Base-by-base conservation (phyloP, 2,329 filamentous ascomycete species). In the Albifimbria verrucaria region DNA sequence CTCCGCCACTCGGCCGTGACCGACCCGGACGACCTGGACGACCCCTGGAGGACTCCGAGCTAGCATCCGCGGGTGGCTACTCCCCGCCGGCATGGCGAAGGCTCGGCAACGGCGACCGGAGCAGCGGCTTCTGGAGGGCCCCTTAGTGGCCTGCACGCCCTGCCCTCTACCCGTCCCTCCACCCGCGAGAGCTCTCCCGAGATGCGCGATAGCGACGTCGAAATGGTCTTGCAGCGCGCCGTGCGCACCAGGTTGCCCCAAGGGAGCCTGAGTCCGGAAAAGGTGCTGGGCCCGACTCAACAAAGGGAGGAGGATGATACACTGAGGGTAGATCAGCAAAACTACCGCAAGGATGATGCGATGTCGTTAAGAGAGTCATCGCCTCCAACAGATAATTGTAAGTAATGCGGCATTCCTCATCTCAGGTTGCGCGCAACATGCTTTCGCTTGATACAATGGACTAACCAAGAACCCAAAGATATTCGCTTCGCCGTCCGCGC, bases 401-500 rank as follows among this genome's bases (percentile, higher is more conserved):
- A 66, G 78, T 70, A 20, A 23, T n/a, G n/a, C n/a, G n/a, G n/a
- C n/a, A n/a, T n/a, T n/a, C n/a, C n/a, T n/a, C n/a, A n/a, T n/a
- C n/a, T n/a, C n/a, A n/a, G n/a, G n/a, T n/a, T n/a, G n/a, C n/a
- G n/a, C n/a, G n/a, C n/a, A n/a, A n/a, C n/a, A n/a, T n/a, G n/a
- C n/a, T n/a, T 20, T 22, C 6, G 24, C 6, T 26, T 42, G 23
- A 32, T 32, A 36, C 49, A 25, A 46, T 22, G 11, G 21, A 25
- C 43, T 7, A 17, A 18, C n/a, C 24, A 17, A n/a, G 12, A n/a
- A 39, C 43, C 25, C 45, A 21, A 69, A 94, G 91, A 93, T 72
- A 90, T 96, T 63, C 89, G 92, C 59, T 92, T 97, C 71, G 89
- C 90, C 49, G 80, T 96, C 56, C 86, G 89, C 62, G 89, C 92